Evolutionary conservation across 441 rosid genomes (phyloP), one percentile per base, ranked within the genome.

Genomic region (Corymbia citriodora): DNA sequence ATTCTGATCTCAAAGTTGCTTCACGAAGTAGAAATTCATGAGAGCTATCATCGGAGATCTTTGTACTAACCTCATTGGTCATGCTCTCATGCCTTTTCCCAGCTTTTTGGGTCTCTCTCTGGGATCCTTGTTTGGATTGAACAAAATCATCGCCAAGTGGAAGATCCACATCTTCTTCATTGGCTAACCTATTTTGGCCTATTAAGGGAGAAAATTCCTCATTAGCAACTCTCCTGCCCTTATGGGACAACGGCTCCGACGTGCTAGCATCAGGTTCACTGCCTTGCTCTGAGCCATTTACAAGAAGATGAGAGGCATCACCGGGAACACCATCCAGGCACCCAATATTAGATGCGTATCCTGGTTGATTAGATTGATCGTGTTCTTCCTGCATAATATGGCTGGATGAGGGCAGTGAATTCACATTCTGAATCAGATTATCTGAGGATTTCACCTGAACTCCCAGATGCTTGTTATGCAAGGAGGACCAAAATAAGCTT

Each of bases 181-280:
- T 98, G 52, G 92, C 94, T 55, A 97, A 95, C 90, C 91, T 89
- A 90, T 91, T 91, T 87, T 94, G 95, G 93, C 94, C 95, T 90
- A 92, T 93, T 40, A 95, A 92, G 14, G 95, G 98, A 89, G 97
- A 96, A 93, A 94, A 93, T 89, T 90, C 91, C 91, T 93, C 92
- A 91, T 91, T 94, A 83, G 91, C 92, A 90, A 90, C 93, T 92
- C 92, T 94, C 91, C 93, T 94, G 82, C 94, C 90, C 92, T 92
- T 94, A 94, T 50, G 91, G 90, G 93, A 95, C 94, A 96, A 92
- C 70, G 94, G 96, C 95, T 96, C 99, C 83, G 98, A 98, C 45
- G 96, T 95, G 94, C 99, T 97, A 90, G 94, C 97, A 95, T 95
- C 99, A 27, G 94, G 99, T 90, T 97, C 99, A 94, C 99, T 97